Base-by-base conservation (phyloP, 257 asterid species). In the Nicotiana tabacum region DNA sequence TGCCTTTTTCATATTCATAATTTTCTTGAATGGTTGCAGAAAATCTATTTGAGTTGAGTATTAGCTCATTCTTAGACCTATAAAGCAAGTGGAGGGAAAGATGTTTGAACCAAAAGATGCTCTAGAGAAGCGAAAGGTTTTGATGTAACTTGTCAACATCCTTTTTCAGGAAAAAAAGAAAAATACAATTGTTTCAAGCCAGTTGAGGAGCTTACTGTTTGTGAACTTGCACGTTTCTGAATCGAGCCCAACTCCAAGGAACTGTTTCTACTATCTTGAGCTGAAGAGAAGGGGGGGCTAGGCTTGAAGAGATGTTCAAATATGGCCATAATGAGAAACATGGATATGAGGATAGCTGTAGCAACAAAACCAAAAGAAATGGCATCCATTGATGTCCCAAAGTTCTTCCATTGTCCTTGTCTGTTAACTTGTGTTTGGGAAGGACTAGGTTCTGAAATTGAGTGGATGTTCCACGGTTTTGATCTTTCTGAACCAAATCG, bases 271-370 rank as follows among this genome's bases (percentile, higher is more conserved):
- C 69, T 81, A 24, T 60, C 84, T 76, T 81, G 85, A 62, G 90
- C 77, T 39, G 89, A 87, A 77, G 89, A 82, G 64, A 81, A 88
- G 37, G 90, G 69, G 17, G 87, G 56, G 67, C 62, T 85, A 37
- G 91, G 91, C 89, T 83, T 88, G 81, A 89, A 89, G 27, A 89
- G 88, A 86, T 89, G 97, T 89, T 95, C 98, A 57, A 95, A 95
- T 29, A 93, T 90, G 21, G 98, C 98, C 98, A 95, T 95, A 76
- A 93, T 90, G 51, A 94, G 90, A 77, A 93, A 94, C 98, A 94
- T 93, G 1, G 97, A 92, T 43, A 94, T 83, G 90, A 94, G 86
- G 86, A 86, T 87, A n/a, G 98, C 96, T 8, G 98, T 95, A 0
- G 98, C 98, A 1, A 95, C 96, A 56, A 95, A 92, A 11, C 98